A percentile compares a stretch with the other conserved stretches of the same genome.
These are phyloP conservation scores for Cordyceps pruinosa DNA, from an alignment of 2,329 filamentous ascomycete genomes.

Conservation along the genomic window DNA sequence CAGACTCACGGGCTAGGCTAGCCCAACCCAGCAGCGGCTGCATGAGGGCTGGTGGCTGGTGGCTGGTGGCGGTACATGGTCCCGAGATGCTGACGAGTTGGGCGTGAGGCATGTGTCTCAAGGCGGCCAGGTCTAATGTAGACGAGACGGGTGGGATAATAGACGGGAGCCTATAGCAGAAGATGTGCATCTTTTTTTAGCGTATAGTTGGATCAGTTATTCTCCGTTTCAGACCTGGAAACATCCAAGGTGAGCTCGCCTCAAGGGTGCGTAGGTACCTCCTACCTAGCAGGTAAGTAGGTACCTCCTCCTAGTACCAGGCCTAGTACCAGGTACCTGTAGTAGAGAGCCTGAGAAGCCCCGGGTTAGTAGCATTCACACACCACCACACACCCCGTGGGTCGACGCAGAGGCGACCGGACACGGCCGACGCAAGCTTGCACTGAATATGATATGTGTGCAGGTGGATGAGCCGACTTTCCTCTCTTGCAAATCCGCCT, in stretches of 20 bases:
- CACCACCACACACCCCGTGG: neutral
- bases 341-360: no score
- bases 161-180: no score
- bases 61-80: no score
- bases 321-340: no score
- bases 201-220: neutral
- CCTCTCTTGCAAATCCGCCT: neutral
- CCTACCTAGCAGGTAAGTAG: no score
- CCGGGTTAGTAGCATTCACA: neutral
- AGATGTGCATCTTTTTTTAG: neutral
- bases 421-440: neutral
- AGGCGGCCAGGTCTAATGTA: neutral
- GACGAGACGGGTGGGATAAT: neutral
- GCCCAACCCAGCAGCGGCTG: slow-evolving; percentile 4
- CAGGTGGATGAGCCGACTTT: no score
- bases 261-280: no score
- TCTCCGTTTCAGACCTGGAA: neutral
- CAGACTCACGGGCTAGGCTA: neutral
- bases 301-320: no score
- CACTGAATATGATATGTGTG: no score
- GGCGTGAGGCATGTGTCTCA: neutral
- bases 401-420: neutral
- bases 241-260: no score
- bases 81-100: no score
- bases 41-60: neutral